Conservation (phyloP, 2,329 filamentous ascomycete species). For the Sclerotinia nivalis region DNA sequence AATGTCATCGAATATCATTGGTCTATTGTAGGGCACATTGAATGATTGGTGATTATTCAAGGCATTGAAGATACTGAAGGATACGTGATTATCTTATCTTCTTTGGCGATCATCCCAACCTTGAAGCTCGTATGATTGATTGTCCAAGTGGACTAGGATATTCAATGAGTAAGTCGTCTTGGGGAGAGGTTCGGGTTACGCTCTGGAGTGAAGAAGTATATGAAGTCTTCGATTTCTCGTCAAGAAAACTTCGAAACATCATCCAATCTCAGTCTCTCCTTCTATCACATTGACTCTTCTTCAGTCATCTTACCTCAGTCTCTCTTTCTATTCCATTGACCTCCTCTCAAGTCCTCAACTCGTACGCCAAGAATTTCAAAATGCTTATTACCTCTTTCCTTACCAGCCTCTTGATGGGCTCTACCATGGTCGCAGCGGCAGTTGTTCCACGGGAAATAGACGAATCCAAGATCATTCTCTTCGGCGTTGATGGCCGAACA, state of each 20-base stretch:
- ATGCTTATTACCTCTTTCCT: slow-evolving; percentile 14
- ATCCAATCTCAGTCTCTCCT: slow-evolving; percentile 12
- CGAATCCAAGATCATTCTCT: slow-evolving; percentile 11
- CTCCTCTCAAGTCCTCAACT: neutral
- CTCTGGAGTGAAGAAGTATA: neutral
- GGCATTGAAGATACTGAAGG: neutral
- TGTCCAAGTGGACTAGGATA: neutral
- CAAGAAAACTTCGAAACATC: neutral
- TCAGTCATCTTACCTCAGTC: slow-evolving; percentile 3
- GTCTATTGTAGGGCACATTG: neutral
- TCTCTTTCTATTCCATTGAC: neutral
- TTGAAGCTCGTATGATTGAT: neutral
- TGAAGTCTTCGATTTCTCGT: neutral
- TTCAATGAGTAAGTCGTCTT: neutral
- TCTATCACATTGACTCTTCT: neutral
- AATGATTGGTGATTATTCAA: neutral
- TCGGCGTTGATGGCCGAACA: slow-evolving; percentile 2
- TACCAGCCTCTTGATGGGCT: slow-evolving; percentile 11
- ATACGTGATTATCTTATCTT: neutral
- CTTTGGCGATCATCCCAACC: neutral
- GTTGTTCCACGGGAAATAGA: neutral
- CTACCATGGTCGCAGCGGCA: slow-evolving; percentile 3
- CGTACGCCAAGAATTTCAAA: neutral
- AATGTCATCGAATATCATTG: neutral
- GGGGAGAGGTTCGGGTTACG: neutral